Evolutionary conservation across 805 yeast species (phyloP), one percentile per base, ranked within the genome.

Genomic region (Barnettozyma sp.): DNA sequence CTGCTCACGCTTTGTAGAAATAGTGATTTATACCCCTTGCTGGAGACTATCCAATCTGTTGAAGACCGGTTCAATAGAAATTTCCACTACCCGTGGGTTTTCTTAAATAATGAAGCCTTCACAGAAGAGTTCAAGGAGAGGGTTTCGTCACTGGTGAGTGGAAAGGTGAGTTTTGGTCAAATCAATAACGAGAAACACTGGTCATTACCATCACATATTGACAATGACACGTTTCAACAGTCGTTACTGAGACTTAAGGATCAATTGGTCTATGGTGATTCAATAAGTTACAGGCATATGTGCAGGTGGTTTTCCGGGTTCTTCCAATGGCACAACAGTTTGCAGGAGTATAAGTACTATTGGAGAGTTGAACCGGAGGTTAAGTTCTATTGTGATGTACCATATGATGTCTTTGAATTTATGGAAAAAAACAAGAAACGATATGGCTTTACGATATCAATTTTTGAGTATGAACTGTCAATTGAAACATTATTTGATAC

Each of bases 331-430:
- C 85, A 83, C 54, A 73, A 71, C 34, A 60, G 77, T 33, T 52
- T 86, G 59, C 62, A 66, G 41, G 73, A 76, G 18, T 87, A 79
- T 68, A 83, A 80, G 52, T 86, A 81, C 72, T 85, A 84, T 68
- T 87, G 95, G 96, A 77, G 95, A 59, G 88, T 87, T 24, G 96
- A 87, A 62, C 95, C 95, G 11, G 80, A 73, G 47, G 75, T 79
- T 48, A 71, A 73, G 55, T 69, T 83, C 44, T 73, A 63, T 59
- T 86, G 95, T 63, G 85, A 84, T 55, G 65, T 87, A 40, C 76
- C 77, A 49, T 39, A 42, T 18, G 52, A 48, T 35, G 78, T 86
- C 38, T 71, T 74, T 62, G 63, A 73, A 20, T 84, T 78, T 56
- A 68, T 79, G 48, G 59, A 66, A 36, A 56, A 62, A 30, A 77